Conservation (phyloP, 768 basidiomycete species). For the Psilocybe tampanensis region DNA sequence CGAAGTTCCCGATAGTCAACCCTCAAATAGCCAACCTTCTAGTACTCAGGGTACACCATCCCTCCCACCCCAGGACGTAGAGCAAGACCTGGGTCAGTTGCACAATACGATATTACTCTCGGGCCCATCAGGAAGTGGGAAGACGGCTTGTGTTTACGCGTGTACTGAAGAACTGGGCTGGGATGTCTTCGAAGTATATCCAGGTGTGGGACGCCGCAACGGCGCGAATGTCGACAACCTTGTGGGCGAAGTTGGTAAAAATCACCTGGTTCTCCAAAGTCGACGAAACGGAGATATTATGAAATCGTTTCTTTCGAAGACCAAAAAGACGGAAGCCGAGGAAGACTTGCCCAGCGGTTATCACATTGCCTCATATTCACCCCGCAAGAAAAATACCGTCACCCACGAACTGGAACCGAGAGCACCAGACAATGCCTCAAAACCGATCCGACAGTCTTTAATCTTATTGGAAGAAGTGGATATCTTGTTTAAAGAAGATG, state of each 20-base stretch:
- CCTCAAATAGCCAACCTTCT: slow-evolving; percentile 22
- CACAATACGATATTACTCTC: slow-evolving; percentile 86
- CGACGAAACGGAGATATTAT: slow-evolving; percentile 20
- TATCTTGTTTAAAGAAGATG: slow-evolving; percentile 86
- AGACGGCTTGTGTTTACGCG: slow-evolving; percentile 91
- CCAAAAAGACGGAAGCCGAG: slow-evolving; percentile 7
- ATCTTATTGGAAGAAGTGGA: slow-evolving; percentile 96
- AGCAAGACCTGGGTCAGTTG: slow-evolving; percentile 44
- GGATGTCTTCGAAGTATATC: slow-evolving; percentile 97
- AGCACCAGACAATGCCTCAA: slow-evolving; percentile 17
- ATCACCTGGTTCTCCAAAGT: slow-evolving; percentile 68
- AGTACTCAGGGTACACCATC: slow-evolving; percentile 7
- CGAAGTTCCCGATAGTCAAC: slow-evolving; percentile 17
- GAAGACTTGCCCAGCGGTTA: slow-evolving; percentile 5
- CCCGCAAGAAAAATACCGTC: slow-evolving; percentile 19
- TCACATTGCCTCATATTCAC: slow-evolving; percentile 20
- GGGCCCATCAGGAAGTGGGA: slow-evolving; percentile 86
- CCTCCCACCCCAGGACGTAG: slow-evolving; percentile 2
- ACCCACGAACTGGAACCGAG: slow-evolving; percentile 9
- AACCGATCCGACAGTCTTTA: slow-evolving; percentile 72
- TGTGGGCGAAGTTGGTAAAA: slow-evolving; percentile 92
- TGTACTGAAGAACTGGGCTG: slow-evolving; percentile 93
- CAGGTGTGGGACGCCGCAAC: slow-evolving; percentile 90
- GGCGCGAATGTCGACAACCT: slow-evolving; percentile 76
- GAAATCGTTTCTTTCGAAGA: slow-evolving; percentile 20